These are phyloP conservation scores for Blastomyces parvus DNA, from an alignment of 2,329 filamentous ascomycete genomes.

Conservation along the genomic window DNA sequence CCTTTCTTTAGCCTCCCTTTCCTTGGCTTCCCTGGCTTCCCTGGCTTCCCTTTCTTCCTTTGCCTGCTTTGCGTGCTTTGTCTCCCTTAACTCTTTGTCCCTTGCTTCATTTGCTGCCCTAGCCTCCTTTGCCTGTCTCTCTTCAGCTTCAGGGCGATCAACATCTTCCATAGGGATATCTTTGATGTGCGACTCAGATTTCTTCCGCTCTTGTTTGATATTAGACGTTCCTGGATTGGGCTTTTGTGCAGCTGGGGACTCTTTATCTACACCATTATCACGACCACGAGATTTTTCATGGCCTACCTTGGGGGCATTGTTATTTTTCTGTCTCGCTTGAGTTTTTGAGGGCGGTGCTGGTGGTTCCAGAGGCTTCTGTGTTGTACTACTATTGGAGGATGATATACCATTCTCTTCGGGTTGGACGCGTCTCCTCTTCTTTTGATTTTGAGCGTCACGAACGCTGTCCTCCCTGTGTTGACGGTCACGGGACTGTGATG, in stretches of 20 bases:
- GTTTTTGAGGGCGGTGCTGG: slow-evolving; percentile 16
- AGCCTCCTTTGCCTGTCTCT: slow-evolving; percentile 8
- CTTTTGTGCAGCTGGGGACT: slow-evolving; percentile 12
- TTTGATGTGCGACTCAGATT: slow-evolving; percentile 21
- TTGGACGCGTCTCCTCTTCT: slow-evolving; percentile 36
- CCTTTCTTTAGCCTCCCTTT: slow-evolving; percentile 4
- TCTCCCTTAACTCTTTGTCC: slow-evolving; percentile 11
- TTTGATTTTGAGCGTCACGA: slow-evolving; percentile 29
- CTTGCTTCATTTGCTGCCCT: not conserved
- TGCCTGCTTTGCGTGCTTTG: slow-evolving; percentile 8
- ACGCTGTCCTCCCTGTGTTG: slow-evolving; percentile 25
- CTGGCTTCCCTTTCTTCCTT: not conserved
- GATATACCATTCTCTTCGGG: slow-evolving; percentile 31
- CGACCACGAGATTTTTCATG: slow-evolving; percentile 14
- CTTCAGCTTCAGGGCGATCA: not conserved
- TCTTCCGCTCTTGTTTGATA: slow-evolving; percentile 27
- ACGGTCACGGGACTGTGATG: slow-evolving; percentile 28
- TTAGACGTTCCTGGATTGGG: slow-evolving; percentile 17
- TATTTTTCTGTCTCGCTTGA: slow-evolving; percentile 17
- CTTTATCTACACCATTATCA: slow-evolving; percentile 15
- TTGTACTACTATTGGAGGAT: slow-evolving; percentile 23
- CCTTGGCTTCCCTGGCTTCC: slow-evolving; percentile 10
- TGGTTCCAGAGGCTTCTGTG: slow-evolving; percentile 23
- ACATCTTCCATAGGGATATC: slow-evolving; percentile 25
- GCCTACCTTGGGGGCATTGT: slow-evolving; percentile 17